Base-by-base conservation (phyloP, 1,139 yeast species). In the Magnusiomyces suaveolens region DNA sequence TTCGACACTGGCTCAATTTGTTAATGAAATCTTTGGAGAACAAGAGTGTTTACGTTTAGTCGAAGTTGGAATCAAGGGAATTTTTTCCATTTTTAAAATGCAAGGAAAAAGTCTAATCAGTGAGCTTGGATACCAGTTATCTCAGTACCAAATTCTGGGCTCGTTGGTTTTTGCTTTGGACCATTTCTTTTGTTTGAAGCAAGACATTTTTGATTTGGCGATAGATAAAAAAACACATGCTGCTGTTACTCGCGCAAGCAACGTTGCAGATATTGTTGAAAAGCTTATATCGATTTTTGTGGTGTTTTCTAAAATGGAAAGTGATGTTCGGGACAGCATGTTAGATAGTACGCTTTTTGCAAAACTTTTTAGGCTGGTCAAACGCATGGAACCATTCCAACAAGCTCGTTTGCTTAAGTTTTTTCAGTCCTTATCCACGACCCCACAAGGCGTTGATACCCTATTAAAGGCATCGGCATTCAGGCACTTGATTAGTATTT, bases 11-110 rank as follows among this genome's bases (percentile, higher is more conserved):
- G 68, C 80, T 2, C 75, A 75, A 56, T 73, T 81, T 57, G 72
- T 81, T 2, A 82, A 79, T 59, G 85, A 79, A 60, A 83, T 80
- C 59, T 76, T 74, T 56, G 77, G 73, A 51, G 56, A 68, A 2
- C 69, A 74, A 3, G 78, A 79, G 0, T 25, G 23, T 25, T 4
- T 6, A 4, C 73, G 72, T 12, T 73, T 80, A 58, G 78, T 82
- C 0, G 59, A 72, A 39, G 74, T 75, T 43, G 74, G 82, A 1
- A 71, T 80, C 32, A 75, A 75, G 51, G 65, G 64, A 39, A 71
- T 79, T 43, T 72, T 77, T 64, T 69, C 69, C 43, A 72, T 79
- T 16, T 67, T 80, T 16, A 46, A 44, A 44, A 20, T 44, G 6
- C 47, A 44, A 44, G 47, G 50, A 25, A 12, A 33, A 20, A 21